A percentile compares a stretch with the other conserved stretches of the same genome.
Evolutionary conservation across 2,329 filamentous ascomycete genomes (phyloP).

Genomic region (Aureobasidium sp.): DNA sequence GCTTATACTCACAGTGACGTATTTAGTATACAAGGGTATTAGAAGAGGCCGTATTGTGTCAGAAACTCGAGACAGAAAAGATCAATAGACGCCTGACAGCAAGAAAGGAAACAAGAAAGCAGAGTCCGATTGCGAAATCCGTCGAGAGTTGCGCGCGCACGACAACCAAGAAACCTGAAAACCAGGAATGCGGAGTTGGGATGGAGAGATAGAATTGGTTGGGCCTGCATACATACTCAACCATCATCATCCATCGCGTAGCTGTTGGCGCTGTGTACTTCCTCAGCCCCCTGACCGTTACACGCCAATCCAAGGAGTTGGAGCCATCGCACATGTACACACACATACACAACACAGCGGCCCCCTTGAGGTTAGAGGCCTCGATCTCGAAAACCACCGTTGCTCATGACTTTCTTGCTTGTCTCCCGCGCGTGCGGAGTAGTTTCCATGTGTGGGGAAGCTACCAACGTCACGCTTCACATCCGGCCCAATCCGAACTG

Average conservation of each 20-base stretch:
- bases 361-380: not conserved
- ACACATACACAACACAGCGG: not conserved
- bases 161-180: not conserved
- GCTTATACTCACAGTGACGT: not conserved
- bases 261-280: not conserved
- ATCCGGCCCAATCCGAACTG: not conserved
- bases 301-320: not conserved
- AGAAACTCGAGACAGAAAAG: not conserved
- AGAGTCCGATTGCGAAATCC: not conserved
- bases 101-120: not conserved
- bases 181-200: not conserved
- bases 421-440: not conserved
- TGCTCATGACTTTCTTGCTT: not conserved
- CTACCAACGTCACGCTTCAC: not conserved
- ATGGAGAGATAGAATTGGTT: slow-evolving; percentile 3
- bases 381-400: not conserved
- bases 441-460: not conserved
- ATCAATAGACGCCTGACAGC: not conserved
- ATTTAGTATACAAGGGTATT: not conserved
- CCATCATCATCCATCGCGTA: not conserved
- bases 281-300: not conserved
- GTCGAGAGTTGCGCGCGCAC: not conserved
- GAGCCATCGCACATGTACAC: not conserved
- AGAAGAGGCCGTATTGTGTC: not conserved
- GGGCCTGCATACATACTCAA: slow-evolving; percentile 10